Evolutionary conservation across 352 stramenopile species (phyloP).

Genomic region (Blastocystis sp.): DNA sequence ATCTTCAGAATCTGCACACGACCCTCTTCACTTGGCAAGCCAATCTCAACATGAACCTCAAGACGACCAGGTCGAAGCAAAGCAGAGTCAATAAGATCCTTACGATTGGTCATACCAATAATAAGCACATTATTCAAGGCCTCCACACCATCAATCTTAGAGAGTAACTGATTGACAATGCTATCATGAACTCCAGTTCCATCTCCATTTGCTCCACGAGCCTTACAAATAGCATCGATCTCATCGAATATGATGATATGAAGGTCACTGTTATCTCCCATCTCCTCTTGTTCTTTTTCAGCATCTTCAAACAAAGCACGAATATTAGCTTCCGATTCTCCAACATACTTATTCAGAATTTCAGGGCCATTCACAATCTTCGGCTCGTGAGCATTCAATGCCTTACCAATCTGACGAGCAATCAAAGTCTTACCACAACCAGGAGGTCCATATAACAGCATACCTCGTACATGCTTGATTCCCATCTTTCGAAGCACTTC

Average conservation of each 20-base stretch:
- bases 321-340: conserved; percentile 95
- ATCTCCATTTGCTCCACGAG: conserved; percentile 73
- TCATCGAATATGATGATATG: conserved; percentile 99
- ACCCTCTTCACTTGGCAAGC: conserved; percentile 86
- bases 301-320: conserved; percentile 91
- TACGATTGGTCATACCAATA: conserved; percentile 99
- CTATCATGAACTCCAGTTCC: conserved; percentile 87
- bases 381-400: conserved; percentile 84
- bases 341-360: conserved; percentile 98
- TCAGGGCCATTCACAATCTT: conserved; percentile 94
- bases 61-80: conserved; percentile 92
- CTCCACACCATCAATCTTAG: conserved; percentile 98
- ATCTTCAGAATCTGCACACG: conserved; percentile 90
- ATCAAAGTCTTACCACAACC: conserved; percentile 91
- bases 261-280: conserved; percentile 89
- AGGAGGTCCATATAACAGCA: conserved; percentile 79
- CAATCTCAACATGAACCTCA: conserved; percentile 99
- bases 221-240: conserved; percentile 98
- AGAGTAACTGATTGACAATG: conserved; percentile 97
- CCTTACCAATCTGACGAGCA: conserved; percentile 91
- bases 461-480: conserved; percentile 93
- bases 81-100: conserved; percentile 84
- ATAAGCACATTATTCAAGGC: conserved; percentile 97
- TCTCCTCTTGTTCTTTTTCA: conserved; percentile 72
- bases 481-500: conserved; percentile 90